A percentile compares a stretch with the other conserved stretches of the same genome.
phyloP scores from a whole-genome alignment of 495 filamentous ascomycete species.

The Penicillium samsonianum region DNA sequence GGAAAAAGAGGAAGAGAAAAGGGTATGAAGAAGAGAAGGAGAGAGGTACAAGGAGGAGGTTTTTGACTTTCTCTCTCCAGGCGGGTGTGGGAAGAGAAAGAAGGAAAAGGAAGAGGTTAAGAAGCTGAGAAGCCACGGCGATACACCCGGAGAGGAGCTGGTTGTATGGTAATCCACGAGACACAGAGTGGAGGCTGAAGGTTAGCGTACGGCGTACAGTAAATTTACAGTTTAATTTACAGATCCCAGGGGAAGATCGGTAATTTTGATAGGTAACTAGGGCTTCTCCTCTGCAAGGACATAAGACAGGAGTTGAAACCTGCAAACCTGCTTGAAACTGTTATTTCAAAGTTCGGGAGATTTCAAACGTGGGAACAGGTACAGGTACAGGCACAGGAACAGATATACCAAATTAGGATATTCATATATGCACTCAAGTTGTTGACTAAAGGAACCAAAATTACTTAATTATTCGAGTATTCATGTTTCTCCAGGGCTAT shows the following conservation, averaged over 20 bases:
- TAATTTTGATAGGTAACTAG: slow-evolving; percentile 11
- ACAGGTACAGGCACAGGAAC: not conserved
- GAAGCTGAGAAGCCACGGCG: slow-evolving; percentile 39
- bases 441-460: not conserved
- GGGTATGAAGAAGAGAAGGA: slow-evolving; percentile 39
- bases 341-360: not conserved
- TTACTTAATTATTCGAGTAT: not conserved
- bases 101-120: slow-evolving; percentile 40
- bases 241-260: not conserved
- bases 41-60: slow-evolving; percentile 39
- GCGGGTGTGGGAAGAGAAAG: slow-evolving; percentile 47
- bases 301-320: slow-evolving; percentile 21
- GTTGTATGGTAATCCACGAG: slow-evolving; percentile 30
- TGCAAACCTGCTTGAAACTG: slow-evolving; percentile 2
- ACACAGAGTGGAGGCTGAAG: slow-evolving; percentile 33
- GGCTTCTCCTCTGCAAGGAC: slow-evolving; percentile 30
- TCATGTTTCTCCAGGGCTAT: not conserved
- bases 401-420: not conserved
- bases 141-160: slow-evolving; percentile 29
- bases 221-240: slow-evolving; percentile 3
- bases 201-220: not conserved
- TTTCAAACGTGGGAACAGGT: not conserved
- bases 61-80: slow-evolving; percentile 51
- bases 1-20: slow-evolving; percentile 58
- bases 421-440: not conserved